phyloP scores from a whole-genome alignment of 2,329 filamentous ascomycete species.

The Alternaria brassicicola region DNA sequence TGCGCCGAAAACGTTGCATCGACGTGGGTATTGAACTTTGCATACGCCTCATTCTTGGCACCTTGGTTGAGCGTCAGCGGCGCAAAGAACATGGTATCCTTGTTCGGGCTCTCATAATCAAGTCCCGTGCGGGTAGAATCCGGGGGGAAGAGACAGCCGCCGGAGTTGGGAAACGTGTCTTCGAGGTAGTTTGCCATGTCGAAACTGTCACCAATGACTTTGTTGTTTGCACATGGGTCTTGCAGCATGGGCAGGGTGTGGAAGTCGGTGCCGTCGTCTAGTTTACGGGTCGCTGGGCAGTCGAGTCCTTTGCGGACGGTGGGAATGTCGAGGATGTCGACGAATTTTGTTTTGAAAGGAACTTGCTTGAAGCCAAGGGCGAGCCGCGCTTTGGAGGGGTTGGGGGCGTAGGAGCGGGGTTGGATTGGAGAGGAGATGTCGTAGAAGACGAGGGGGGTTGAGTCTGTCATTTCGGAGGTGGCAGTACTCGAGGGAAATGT shows the following conservation, averaged over 20 bases:
- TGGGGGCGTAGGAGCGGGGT: slow-evolving; percentile 53
- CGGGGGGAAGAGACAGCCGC: slow-evolving; percentile 58
- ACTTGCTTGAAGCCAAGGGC: slow-evolving; percentile 58
- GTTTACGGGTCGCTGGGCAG: slow-evolving; percentile 59
- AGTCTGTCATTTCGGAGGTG: slow-evolving; percentile 28
- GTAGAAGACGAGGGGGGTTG: slow-evolving; percentile 51
- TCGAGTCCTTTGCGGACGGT: slow-evolving; percentile 56
- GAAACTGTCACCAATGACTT: slow-evolving; percentile 65
- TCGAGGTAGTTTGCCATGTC: slow-evolving; percentile 69
- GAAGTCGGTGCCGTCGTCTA: slow-evolving; percentile 63
- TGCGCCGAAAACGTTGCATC: slow-evolving; percentile 62
- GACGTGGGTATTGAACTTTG: slow-evolving; percentile 60
- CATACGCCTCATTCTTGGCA: slow-evolving; percentile 45
- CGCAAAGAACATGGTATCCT: slow-evolving; percentile 40
- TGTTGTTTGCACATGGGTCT: slow-evolving; percentile 51
- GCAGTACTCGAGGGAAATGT: background rate
- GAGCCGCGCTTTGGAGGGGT: slow-evolving; percentile 59
- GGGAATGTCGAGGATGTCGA: slow-evolving; percentile 56
- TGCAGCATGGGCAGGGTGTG: slow-evolving; percentile 65
- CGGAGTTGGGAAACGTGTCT: slow-evolving; percentile 55
- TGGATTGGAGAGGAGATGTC: slow-evolving; percentile 54
- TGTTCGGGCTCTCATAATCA: slow-evolving; percentile 41
- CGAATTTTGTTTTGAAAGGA: slow-evolving; percentile 59
- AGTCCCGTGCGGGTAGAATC: slow-evolving; percentile 16
- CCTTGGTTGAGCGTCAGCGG: slow-evolving; percentile 17